Base-by-base conservation (phyloP, 352 stramenopile species). In the Pilasporangium apinafurcum region DNA sequence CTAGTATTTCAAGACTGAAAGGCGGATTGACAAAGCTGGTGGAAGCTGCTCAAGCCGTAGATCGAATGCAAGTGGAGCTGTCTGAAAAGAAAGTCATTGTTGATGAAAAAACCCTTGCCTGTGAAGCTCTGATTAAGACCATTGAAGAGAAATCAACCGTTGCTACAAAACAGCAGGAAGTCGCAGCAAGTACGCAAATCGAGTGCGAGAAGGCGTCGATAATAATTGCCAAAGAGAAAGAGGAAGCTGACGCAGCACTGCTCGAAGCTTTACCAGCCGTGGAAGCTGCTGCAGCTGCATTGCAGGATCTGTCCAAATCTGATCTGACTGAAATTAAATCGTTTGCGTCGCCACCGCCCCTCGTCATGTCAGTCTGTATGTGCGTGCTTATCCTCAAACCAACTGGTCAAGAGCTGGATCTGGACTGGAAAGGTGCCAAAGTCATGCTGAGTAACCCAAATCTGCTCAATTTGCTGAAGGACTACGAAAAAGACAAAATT, bases 401-500 rank as follows among this genome's bases (percentile, higher is more conserved):
- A 4, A 97, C 92, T 0, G 89, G 91, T 0, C 82, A 95, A 52
- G 80, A 92, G 38, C 69, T 97, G 5, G 92, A 96, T 24, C 59
- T 96, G 9, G 91, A 97, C 43, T 95, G 83, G 79, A 96, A 98
- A 52, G 91, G 92, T 10, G 86, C 88, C 14, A 97, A 98, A 50
- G 86, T 96, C 34, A 98, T 98, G 93, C 64, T 98, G 27, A 86
- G 79, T 37, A 96, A 98, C 17, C 71, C 84, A 0, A 94, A 92
- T 39, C 56, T 98, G 29, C 81, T 98, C 32, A 79, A 75, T 4
- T 66, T 90, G 20, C 62, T 98, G 4, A 98, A 98, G 41, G 83
- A 92, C 41, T 98, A 98, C 62, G 86, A 97, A 37, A 98, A 98
- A 46, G 91, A 97, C 56, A 94, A 90, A 46, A 97, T 98, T 43